Base-by-base conservation (phyloP, 768 basidiomycete species). In the Piloderma croceum region DNA sequence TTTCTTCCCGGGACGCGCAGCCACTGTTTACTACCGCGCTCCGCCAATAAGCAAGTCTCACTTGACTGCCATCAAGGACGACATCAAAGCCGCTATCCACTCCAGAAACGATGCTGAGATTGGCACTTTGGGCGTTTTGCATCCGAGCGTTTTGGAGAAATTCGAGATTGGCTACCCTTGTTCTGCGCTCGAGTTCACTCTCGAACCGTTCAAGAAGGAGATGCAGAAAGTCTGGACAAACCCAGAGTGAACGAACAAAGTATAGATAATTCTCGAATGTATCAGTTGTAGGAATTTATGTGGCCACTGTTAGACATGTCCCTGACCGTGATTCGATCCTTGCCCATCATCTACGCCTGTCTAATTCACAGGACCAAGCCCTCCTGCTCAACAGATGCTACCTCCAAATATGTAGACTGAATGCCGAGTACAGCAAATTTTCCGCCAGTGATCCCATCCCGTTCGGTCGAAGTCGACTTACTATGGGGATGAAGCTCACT, bases 141-240 rank as follows among this genome's bases (percentile, higher is more conserved):
- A 99, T 61, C 96, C 96, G 7, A 76, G 68, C 5, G 96, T 98
- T 4, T 68, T 99, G 42, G 79, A 81, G 52, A 91, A 90, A 56
- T 99, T 94, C 62, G 93, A 98, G 62, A 84, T 98, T 46, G 77
- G 76, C 31, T 93, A 88, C 66, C 94, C 94, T 15, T 97, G 93
- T 65, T 97, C 93, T 24, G 83, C 83, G 6, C 66, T 99, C 41
- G 94, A 99, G 71, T 91, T 99, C 61, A 84, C 83, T 22, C 71
- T 97, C 33, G 93, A 97, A 62, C 88, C 88, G n/a, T 90, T 99
- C 74, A 81, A 86, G 68, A 87, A 83, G 62, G 70, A 74, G 50
- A 71, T 71, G 67, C 67, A 73, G 31, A 69, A 66, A 53, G 62
- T 74, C 43, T 78, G 75, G 75, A 76, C 72, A 35, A 73, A 74